Evolutionary conservation across 352 stramenopile genomes (phyloP), one percentile per base, ranked within the genome.

Genomic region (Aphanomyces cochlioides): DNA sequence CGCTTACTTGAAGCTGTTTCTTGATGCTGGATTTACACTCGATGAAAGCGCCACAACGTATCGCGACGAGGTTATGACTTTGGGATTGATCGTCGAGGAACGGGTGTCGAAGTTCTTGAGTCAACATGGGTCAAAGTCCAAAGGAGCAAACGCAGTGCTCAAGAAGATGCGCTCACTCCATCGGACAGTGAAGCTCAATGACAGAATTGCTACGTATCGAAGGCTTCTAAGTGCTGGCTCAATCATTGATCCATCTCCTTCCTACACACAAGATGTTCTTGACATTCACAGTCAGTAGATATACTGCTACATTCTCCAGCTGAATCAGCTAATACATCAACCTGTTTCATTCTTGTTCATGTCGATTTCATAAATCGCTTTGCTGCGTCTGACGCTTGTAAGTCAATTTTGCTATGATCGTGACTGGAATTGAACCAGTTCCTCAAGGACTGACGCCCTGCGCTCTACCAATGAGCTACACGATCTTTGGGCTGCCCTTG

Each of bases 1-100:
- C 4, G 72, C 69, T 3, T 72, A 47, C 47, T 77, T 77, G 72
- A 79, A 76, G 39, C 54, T 77, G 36, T 79, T 79, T 45, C 65
- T 79, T 1, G 34, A 64, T 0, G 21, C 50, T 8, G 61, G 75
- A 2, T 77, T 77, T 17, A 0, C 41, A 15, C 60, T 79, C 2
- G 63, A 73, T 17, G 12, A 38, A 15, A 53, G n/a, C 13, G 13
- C 45, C 13, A 15, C 45, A 53, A 53, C 45, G 13, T 53, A 53
- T 53, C 45, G 45, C 45, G 45, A 53, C n/a, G 45, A 53, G 13
- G 45, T 53, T 2, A 53, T n/a, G 13, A 19, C 45, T 19, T 15
- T 53, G 13, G 45, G 45, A 53, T n/a, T 15, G 45, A n/a, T 19
- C 13, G 45, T 19, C 45, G 45, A 53, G n/a, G n/a, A n/a, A 15